A percentile compares a stretch with the other conserved stretches of the same genome.
Conservation (phyloP, 1,139 yeast species). For the Torulaspora pretoriensis region DNA sequence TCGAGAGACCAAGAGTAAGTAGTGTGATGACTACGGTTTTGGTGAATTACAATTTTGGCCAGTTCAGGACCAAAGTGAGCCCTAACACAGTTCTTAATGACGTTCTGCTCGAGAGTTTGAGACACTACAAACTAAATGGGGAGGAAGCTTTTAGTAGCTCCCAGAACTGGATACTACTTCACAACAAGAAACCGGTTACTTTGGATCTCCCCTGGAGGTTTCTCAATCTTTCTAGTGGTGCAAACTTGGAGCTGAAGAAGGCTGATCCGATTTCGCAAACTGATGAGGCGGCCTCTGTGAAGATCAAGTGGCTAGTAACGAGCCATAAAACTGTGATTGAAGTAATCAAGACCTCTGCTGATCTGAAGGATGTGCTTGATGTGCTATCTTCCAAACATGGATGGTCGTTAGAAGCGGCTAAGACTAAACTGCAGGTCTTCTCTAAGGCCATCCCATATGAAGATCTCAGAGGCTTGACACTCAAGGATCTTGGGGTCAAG, state of each 20-base stretch:
- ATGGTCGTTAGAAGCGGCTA: conserved; percentile 13
- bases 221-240: conserved; percentile 37
- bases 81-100: conserved; percentile 26
- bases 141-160: conserved; percentile 3
- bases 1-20: not conserved
- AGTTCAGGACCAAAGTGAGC: conserved; percentile 20
- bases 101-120: conserved; percentile 20
- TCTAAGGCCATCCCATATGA: conserved; percentile 16
- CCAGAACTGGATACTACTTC: conserved; percentile 20
- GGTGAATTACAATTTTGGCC: conserved; percentile 21
- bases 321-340: conserved; percentile 19
- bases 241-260: conserved; percentile 29
- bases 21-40: conserved; percentile 24
- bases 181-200: conserved; percentile 27
- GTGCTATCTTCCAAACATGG: conserved; percentile 8
- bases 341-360: conserved; percentile 14
- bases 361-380: conserved; percentile 14
- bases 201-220: conserved; percentile 36
- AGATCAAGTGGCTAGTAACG: conserved; percentile 26
- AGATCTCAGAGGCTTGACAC: conserved; percentile 18
- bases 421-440: conserved; percentile 24
- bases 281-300: conserved; percentile 11
- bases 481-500: conserved; percentile 25
- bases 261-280: not conserved
- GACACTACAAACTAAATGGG: conserved; percentile 19